These are phyloP conservation scores for Lachnellula willkommii DNA, from an alignment of 2,329 filamentous ascomycete genomes.

Conservation along the genomic window DNA sequence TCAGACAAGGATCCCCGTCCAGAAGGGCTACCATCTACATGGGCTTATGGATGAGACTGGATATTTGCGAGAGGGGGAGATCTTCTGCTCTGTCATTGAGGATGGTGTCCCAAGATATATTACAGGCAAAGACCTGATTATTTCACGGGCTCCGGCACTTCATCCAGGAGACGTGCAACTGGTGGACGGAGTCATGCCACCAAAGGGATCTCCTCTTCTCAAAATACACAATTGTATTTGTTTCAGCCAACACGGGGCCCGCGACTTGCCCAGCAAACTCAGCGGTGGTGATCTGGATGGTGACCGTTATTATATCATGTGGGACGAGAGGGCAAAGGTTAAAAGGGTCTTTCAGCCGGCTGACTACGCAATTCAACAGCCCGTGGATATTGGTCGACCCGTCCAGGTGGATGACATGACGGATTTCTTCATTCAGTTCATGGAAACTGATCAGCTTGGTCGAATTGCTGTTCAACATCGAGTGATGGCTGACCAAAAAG, in stretches of 20 bases:
- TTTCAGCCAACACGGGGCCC: constrained; percentile 64
- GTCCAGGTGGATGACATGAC: constrained; percentile 65
- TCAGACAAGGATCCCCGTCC: constrained; percentile 67
- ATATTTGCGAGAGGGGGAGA: constrained; percentile 58
- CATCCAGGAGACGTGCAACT: constrained; percentile 77
- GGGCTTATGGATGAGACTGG: constrained; percentile 81
- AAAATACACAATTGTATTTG: constrained; percentile 67
- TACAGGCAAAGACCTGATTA: constrained; percentile 37
- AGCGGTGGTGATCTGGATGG: constrained; percentile 81
- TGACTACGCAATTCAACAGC: constrained; percentile 58
- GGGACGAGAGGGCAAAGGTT: constrained; percentile 51
- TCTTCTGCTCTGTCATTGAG: constrained; percentile 55
- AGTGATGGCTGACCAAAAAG: constrained; percentile 55
- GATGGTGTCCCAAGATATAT: constrained; percentile 29
- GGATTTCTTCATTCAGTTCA: constrained; percentile 75
- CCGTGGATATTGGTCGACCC: constrained; percentile 53
- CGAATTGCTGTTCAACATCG: constrained; percentile 61
- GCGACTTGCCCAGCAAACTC: constrained; percentile 73
- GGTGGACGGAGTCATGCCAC: constrained; percentile 57
- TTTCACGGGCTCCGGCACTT: constrained; percentile 75
- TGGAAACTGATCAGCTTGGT: constrained; percentile 61
- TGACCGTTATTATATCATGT: constrained; percentile 76
- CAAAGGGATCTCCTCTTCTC: constrained; percentile 52
- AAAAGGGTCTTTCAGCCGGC: constrained; percentile 50
- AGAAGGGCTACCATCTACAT: constrained; percentile 68